A percentile compares a stretch with the other conserved stretches of the same genome.
Evolutionary conservation across 305 asterid genomes (phyloP).

Genomic region (Lippia alba): DNA sequence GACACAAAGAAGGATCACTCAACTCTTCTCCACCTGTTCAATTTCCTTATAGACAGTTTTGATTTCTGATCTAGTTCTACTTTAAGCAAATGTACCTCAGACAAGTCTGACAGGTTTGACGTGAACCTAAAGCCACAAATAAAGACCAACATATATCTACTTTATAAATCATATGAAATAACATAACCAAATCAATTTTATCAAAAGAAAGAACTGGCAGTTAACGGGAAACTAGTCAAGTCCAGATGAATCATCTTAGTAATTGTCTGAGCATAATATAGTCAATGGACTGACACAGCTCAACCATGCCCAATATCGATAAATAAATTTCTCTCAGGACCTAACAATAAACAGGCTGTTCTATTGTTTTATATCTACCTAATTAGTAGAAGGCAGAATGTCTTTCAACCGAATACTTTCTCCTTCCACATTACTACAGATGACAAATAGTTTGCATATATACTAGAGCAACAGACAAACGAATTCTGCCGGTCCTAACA

Average conservation of each 20-base stretch:
- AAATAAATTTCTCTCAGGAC: conserved; percentile 13
- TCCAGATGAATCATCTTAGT: conserved; percentile 6
- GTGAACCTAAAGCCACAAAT: conserved; percentile 7
- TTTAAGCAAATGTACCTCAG: neutral
- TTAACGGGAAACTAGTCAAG: conserved; percentile 15
- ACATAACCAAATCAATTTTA: neutral
- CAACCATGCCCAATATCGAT: conserved; percentile 18
- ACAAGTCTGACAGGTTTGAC: neutral
- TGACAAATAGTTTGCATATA: neutral
- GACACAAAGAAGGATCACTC: neutral
- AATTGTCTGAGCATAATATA: conserved; percentile 4
- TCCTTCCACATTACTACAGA: neutral
- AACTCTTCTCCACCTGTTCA: too few species aligned
- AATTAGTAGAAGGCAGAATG: neutral
- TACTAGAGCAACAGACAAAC: neutral
- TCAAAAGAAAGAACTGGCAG: conserved; percentile 18
- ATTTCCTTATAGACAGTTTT: neutral
- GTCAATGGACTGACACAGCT: neutral
- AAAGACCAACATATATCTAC: neutral
- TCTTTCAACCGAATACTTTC: neutral
- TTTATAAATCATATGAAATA: neutral
- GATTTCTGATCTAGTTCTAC: neutral
- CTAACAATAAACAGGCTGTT: neutral
- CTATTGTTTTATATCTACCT: neutral
- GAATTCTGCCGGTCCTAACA: neutral